Evolutionary conservation across 2,329 filamentous ascomycete species (phyloP).

Genomic region (Bipolaris cookei): DNA sequence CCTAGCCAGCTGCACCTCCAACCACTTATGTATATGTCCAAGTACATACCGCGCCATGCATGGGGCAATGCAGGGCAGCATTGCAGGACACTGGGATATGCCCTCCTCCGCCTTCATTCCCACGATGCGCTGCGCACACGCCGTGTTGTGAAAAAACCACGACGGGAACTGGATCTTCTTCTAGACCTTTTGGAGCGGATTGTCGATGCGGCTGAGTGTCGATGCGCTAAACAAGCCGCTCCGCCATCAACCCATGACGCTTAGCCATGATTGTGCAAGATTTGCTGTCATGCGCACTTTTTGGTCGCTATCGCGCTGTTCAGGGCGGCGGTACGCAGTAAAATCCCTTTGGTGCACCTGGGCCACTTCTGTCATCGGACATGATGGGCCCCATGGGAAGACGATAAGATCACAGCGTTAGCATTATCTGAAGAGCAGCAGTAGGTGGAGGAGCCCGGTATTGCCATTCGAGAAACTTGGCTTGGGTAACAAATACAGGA

Average conservation of each 20-base stretch:
- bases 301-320: not conserved
- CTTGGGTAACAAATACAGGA: too few species aligned
- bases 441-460: too few species aligned
- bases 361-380: not conserved
- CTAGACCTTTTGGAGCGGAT: not conserved
- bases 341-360: not conserved
- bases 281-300: not conserved
- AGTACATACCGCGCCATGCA: not conserved
- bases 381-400: not conserved
- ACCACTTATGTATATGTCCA: not conserved
- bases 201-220: not conserved
- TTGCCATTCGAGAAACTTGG: too few species aligned
- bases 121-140: not conserved
- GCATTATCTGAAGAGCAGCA: too few species aligned
- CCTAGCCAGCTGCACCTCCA: not conserved
- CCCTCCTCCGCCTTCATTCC: not conserved
- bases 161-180: not conserved
- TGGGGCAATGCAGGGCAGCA: not conserved
- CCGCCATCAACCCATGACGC: not conserved
- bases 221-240: conserved; percentile 5
- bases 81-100: not conserved
- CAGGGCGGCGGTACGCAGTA: not conserved
- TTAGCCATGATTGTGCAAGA: not conserved
- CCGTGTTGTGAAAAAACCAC: not conserved
- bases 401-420: too few species aligned